A percentile compares a stretch with the other conserved stretches of the same genome.
Conservation (phyloP, 179 eudicot species). For the Beta corolliflora region DNA sequence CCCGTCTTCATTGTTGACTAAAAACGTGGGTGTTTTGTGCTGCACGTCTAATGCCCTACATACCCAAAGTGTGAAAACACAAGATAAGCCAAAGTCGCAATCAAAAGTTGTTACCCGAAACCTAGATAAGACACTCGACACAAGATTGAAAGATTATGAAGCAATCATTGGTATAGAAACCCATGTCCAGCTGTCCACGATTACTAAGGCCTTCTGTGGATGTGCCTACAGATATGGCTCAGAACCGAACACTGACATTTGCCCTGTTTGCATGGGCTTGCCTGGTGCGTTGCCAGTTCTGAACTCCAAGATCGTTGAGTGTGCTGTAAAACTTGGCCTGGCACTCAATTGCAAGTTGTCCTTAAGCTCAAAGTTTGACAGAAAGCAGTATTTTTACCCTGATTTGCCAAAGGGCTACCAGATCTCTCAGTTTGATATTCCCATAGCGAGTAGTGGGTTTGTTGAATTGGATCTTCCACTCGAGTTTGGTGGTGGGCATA, state of each 20-base stretch:
- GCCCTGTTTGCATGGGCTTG: conserved; percentile 94
- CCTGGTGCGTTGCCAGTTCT: conserved; percentile 95
- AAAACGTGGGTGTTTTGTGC: conserved; percentile 44
- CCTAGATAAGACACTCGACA: conserved; percentile 43
- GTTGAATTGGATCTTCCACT: conserved; percentile 87
- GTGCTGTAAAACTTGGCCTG: conserved; percentile 83
- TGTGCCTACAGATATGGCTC: conserved; percentile 87
- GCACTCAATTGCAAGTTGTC: conserved; percentile 82
- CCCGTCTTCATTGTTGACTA: conserved; percentile 50
- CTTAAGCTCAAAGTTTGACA: conserved; percentile 78
- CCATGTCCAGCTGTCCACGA: conserved; percentile 83
- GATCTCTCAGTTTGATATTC: conserved; percentile 93
- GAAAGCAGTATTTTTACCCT: conserved; percentile 97
- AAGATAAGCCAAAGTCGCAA: conserved; percentile 51
- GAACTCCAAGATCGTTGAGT: conserved; percentile 83
- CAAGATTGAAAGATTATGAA: conserved; percentile 60
- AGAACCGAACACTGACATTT: conserved; percentile 70
- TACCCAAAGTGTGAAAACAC: conserved; percentile 47
- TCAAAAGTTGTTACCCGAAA: conserved; percentile 38
- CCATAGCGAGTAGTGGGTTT: conserved; percentile 77
- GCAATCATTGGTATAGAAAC: conserved; percentile 91
- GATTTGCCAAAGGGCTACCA: conserved; percentile 97
- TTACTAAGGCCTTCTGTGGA: conserved; percentile 86
- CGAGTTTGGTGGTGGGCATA: conserved; percentile 93
- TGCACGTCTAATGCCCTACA: conserved; percentile 47